phyloP scores from a whole-genome alignment of 768 basidiomycete genomes.

The Bullera alba region DNA sequence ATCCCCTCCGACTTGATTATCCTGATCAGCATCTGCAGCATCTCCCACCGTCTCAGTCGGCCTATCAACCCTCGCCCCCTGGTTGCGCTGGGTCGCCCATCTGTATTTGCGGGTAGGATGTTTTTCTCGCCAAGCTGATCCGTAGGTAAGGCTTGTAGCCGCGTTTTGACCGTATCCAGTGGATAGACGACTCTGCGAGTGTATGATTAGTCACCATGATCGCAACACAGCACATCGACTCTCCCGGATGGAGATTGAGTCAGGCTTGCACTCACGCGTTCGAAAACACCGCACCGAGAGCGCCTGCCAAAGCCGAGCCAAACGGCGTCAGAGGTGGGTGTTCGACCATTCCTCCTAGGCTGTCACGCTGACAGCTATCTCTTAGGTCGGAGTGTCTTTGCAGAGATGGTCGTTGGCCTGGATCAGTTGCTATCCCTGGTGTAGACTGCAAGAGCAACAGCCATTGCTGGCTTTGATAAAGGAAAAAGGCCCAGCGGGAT shows the following conservation, averaged over 20 bases:
- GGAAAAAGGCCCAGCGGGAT: too few species aligned
- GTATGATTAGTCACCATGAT: slow-evolving; percentile 2
- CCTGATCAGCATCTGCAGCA: slow-evolving; percentile 60
- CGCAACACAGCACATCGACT: neutral
- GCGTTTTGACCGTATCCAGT: slow-evolving; percentile 92
- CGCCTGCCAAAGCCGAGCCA: neutral
- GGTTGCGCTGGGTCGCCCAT: neutral
- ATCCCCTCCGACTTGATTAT: slow-evolving; percentile 78
- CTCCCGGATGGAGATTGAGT: neutral
- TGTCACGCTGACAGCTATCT: too few species aligned
- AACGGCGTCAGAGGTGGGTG: neutral
- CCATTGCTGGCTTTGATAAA: too few species aligned
- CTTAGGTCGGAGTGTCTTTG: too few species aligned
- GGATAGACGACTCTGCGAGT: slow-evolving; percentile 76
- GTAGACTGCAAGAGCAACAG: too few species aligned
- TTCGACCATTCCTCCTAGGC: too few species aligned
- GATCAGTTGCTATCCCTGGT: too few species aligned
- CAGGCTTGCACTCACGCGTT: slow-evolving; percentile 2
- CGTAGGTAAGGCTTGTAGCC: slow-evolving; percentile 70
- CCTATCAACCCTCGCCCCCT: slow-evolving; percentile 1
- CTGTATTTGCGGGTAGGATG: slow-evolving; percentile 37
- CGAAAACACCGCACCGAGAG: neutral
- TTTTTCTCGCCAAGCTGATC: too few species aligned
- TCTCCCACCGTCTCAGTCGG: slow-evolving; percentile 46
- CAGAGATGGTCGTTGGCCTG: too few species aligned